Conservation (phyloP, 1,284 basidiomycete genomes). For the Stygiomarasmius scandens region DNA sequence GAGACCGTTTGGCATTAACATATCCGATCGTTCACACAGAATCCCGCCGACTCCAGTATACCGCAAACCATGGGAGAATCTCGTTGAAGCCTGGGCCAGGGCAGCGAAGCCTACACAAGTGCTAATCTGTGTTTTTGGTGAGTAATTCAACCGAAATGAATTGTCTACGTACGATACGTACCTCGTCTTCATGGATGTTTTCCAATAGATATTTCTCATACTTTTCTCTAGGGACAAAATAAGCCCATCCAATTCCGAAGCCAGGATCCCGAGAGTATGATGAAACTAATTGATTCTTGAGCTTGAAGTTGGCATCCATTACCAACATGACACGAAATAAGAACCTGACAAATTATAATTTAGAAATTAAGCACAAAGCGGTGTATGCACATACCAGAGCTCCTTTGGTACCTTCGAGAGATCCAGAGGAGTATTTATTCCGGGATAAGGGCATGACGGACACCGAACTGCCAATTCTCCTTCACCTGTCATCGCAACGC, state of each 20-base stretch:
- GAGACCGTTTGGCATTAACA: conserved; percentile 8
- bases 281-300: conserved; percentile 7
- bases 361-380: not conserved
- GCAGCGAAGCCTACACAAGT: conserved; percentile 8
- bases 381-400: too few species aligned
- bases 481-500: conserved; percentile 20
- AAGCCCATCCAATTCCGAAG: not conserved
- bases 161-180: not conserved
- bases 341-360: not conserved
- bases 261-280: conserved; percentile 8
- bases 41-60: conserved; percentile 2
- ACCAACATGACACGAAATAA: not conserved
- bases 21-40: conserved; percentile 7
- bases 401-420: conserved; percentile 20
- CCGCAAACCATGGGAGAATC: conserved; percentile 1
- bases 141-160: not conserved
- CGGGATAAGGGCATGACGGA: conserved; percentile 37
- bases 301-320: not conserved
- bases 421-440: conserved; percentile 31
- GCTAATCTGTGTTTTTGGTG: not conserved
- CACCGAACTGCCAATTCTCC: conserved; percentile 35
- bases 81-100: conserved; percentile 6
- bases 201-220: conserved; percentile 1
- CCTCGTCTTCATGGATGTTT: not conserved
- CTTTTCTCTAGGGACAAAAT: conserved; percentile 6